These are phyloP conservation scores for Vitis rotundifolia DNA, from an alignment of 164 flowering plant genomes.

Conservation along the genomic window DNA sequence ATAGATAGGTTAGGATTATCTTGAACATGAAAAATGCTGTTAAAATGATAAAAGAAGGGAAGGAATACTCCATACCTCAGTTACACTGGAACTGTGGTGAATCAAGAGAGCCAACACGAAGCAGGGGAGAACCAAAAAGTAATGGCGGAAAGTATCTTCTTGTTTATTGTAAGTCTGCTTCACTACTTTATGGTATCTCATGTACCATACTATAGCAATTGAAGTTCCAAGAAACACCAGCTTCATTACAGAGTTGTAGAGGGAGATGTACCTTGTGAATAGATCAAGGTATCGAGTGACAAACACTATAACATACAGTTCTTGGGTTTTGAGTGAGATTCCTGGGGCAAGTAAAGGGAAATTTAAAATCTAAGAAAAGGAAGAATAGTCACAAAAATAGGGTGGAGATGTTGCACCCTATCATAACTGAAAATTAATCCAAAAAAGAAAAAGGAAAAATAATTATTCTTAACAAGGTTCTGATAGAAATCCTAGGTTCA, in stretches of 20 bases:
- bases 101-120: constrained; percentile 49
- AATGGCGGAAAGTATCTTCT: constrained; percentile 56
- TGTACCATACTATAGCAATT: constrained; percentile 58
- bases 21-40: not conserved
- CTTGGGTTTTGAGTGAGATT: constrained; percentile 69
- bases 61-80: constrained; percentile 36
- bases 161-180: constrained; percentile 50
- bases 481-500: no score
- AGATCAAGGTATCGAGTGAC: constrained; percentile 53
- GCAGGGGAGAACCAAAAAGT: constrained; percentile 42
- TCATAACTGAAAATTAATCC: not conserved
- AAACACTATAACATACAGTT: constrained; percentile 58
- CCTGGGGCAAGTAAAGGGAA: constrained; percentile 35
- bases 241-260: constrained; percentile 64
- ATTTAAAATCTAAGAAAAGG: not conserved
- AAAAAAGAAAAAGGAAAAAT: no score
- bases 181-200: constrained; percentile 66
- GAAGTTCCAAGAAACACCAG: constrained; percentile 56
- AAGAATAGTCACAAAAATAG: not conserved
- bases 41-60: not conserved
- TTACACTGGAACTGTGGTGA: constrained; percentile 25
- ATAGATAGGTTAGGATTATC: not conserved
- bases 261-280: constrained; percentile 41
- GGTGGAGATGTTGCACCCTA: not conserved
- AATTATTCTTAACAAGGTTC: no score